phyloP scores from a whole-genome alignment of 139 green algal species.

The Desmodesmus armatus region DNA sequence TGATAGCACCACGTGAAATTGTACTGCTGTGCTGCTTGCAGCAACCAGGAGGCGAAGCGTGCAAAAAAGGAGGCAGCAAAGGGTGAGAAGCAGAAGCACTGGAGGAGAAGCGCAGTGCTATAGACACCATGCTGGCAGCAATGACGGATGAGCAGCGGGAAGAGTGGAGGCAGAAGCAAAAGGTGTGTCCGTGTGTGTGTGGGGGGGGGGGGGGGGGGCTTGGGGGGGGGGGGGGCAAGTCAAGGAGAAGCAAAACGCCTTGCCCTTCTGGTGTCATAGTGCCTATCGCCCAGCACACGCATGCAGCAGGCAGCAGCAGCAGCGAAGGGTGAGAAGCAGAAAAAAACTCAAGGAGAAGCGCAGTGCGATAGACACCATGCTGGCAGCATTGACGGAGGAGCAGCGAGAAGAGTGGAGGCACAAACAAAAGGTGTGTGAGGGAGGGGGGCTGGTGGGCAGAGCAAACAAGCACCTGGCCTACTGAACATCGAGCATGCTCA shows the following conservation, averaged over 20 bases:
- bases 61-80: background rate
- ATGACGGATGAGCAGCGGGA: constrained; percentile 38
- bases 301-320: too few relatives aligned
- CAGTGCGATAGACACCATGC: background rate
- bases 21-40: constrained; percentile 9
- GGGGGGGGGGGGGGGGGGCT: too few relatives aligned
- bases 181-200: constrained; percentile 1
- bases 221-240: too few relatives aligned
- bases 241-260: too few relatives aligned
- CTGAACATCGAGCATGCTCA: too few relatives aligned
- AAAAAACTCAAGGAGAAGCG: background rate
- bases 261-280: too few relatives aligned
- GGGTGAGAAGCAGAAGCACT: constrained; percentile 20
- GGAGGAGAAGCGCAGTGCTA: background rate
- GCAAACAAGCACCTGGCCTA: too few relatives aligned
- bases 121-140: constrained; percentile 6
- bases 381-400: constrained; percentile 33
- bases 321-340: constrained; percentile 20
- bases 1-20: background rate
- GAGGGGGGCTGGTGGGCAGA: too few relatives aligned
- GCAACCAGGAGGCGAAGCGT: background rate
- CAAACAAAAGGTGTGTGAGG: constrained; percentile 29
- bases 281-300: too few relatives aligned
- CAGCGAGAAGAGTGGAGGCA: constrained; percentile 19
- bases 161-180: constrained; percentile 23